Evolutionary conservation across 306 rosid species (phyloP).

Genomic region (Vigna unguiculata): DNA sequence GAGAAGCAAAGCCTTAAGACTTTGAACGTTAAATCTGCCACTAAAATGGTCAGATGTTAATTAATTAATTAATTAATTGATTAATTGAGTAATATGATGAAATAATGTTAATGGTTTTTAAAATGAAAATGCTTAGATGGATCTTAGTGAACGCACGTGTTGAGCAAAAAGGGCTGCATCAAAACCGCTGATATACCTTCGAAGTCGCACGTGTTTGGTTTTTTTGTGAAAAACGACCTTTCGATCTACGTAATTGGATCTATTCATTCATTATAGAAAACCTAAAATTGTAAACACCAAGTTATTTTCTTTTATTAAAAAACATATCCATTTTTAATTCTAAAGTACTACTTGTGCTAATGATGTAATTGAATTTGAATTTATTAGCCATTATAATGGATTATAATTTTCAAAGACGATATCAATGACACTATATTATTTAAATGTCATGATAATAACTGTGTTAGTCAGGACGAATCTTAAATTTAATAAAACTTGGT

Average conservation of each 20-base stretch:
- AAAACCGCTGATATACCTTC: conserved; percentile 17
- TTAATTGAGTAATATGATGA: background rate
- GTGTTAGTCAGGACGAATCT: too few species aligned
- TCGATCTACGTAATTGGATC: background rate
- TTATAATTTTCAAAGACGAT: too few species aligned
- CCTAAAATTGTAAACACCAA: too few species aligned
- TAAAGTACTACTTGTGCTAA: background rate
- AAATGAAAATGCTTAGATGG: background rate
- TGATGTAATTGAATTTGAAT: too few species aligned
- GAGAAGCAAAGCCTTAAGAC: background rate
- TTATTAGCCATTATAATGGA: too few species aligned
- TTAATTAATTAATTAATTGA: background rate
- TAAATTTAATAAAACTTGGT: too few species aligned
- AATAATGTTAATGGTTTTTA: background rate
- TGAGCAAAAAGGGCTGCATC: conserved; percentile 9
- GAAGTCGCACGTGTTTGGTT: conserved; percentile 28
- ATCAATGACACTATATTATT: too few species aligned
- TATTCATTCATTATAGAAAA: background rate
- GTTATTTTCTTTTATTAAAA: background rate
- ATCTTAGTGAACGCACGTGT: conserved; percentile 45
- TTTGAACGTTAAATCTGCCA: background rate
- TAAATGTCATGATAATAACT: too few species aligned
- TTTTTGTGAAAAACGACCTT: background rate
- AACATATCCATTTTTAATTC: background rate
- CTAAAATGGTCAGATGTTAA: background rate